Evolutionary conservation across 352 stramenopile species (phyloP).

Genomic region (Peronospora belbahrii): DNA sequence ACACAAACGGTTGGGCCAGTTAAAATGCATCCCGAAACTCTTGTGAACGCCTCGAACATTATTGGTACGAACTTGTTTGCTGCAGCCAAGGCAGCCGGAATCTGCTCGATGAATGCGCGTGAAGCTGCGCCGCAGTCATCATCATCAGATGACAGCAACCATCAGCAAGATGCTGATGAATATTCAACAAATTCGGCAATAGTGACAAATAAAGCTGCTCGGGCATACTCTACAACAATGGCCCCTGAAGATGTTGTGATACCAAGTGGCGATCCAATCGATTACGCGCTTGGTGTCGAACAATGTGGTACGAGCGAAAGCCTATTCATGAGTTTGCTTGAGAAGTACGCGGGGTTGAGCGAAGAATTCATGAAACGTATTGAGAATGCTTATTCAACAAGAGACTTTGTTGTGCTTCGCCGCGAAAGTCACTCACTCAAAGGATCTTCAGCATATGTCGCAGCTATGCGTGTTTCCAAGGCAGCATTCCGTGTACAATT

Average conservation of each 20-base stretch:
- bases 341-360: conserved; percentile 67
- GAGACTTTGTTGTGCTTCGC: conserved; percentile 57
- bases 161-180: conserved; percentile 17
- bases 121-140: conserved; percentile 14
- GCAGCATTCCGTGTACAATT: conserved; percentile 73
- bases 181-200: conserved; percentile 20
- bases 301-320: conserved; percentile 77
- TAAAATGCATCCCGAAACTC: conserved; percentile 14
- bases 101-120: conserved; percentile 22
- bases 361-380: conserved; percentile 77
- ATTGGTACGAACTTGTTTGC: conserved; percentile 31
- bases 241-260: conserved; percentile 64
- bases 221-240: conserved; percentile 41
- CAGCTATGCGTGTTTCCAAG: conserved; percentile 77
- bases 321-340: conserved; percentile 74
- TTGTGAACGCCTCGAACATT: conserved; percentile 35
- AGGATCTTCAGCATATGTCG: conserved; percentile 80
- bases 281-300: conserved; percentile 73
- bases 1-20: conserved; percentile 5
- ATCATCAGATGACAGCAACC: conserved; percentile 17
- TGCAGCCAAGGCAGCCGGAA: conserved; percentile 27
- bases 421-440: conserved; percentile 83
- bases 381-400: conserved; percentile 41
- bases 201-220: conserved; percentile 26
- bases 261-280: conserved; percentile 65